phyloP scores from a whole-genome alignment of 108 stramenopile genomes.

The Poteriospumella lacustris region DNA sequence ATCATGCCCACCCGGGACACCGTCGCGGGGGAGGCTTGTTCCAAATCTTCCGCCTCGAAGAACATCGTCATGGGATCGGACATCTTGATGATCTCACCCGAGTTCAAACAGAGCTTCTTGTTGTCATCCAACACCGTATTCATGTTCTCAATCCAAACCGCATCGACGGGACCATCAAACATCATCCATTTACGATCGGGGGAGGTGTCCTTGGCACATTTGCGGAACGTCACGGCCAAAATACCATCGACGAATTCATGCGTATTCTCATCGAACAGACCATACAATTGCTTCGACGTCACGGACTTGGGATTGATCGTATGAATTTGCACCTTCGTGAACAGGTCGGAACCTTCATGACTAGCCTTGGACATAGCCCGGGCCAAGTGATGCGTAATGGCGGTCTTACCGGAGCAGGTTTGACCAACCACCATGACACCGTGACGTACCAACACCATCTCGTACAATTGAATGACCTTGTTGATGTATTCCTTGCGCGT shows the following conservation, averaged over 20 bases:
- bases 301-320: conserved; percentile 64
- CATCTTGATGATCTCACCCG: conserved; percentile 66
- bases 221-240: conserved; percentile 57
- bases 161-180: conserved; percentile 64
- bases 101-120: conserved; percentile 61
- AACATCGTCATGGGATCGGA: conserved; percentile 63
- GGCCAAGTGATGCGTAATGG: conserved; percentile 56
- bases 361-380: conserved; percentile 52
- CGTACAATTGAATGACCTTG: conserved; percentile 60
- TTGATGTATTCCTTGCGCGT: conserved; percentile 44
- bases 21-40: conserved; percentile 61
- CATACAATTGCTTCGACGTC: conserved; percentile 57
- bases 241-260: conserved; percentile 63
- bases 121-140: conserved; percentile 67
- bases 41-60: conserved; percentile 65
- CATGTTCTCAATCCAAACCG: conserved; percentile 69
- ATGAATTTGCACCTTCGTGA: conserved; percentile 44
- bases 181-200: conserved; percentile 57
- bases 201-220: conserved; percentile 51
- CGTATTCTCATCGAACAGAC: conserved; percentile 59
- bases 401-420: conserved; percentile 61
- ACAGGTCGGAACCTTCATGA: conserved; percentile 38
- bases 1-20: conserved; percentile 64
- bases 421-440: conserved; percentile 67
- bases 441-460: conserved; percentile 64